Evolutionary conservation across 345 rosid species (phyloP), one percentile per base, ranked within the genome.

Genomic region (Citrus trifoliata): DNA sequence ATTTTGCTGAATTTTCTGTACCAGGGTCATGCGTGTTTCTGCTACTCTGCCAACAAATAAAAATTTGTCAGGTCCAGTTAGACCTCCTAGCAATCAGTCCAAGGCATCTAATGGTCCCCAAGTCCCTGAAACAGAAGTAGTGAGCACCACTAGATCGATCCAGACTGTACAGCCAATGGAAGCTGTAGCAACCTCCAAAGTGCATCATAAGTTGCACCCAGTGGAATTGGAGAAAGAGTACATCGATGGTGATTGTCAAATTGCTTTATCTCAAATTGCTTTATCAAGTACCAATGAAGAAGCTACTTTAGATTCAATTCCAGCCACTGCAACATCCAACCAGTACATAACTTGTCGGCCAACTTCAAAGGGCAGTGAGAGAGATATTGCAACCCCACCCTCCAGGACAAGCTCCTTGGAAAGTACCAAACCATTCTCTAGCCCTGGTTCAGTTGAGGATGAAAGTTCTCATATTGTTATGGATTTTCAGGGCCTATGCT

Each of bases 1-100:
- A 79, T 53, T 79, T 60, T 74, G 32, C 70, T 32, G 37, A 33
- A n/a, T 53, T 76, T 79, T 30, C 51, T 42, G 42, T 76, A 38
- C 35, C 74, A 86, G 88, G 88, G 83, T 81, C 24, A 83, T 19
- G 38, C 58, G 81, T 60, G 83, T 79, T 42, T 83, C 86, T 60
- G 80, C 80, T 42, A 77, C 70, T 40, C 63, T 81, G 40, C 79
- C 83, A 19, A 56, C 76, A 13, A 80, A 56, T 51, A 64, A 77
- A 73, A 69, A 74, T 73, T 70, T 55, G 61, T 74, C 85, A 71
- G 62, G n/a, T 53, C 51, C 83, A 19, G 78, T 32, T 81, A 79
- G 64, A 77, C 25, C 42, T 40, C 60, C 67, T n/a, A 38, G 61
- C 53, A 64, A 60, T 66, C 76, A 73, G 69, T 56, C 80, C 18